phyloP scores from a whole-genome alignment of 345 rosid genomes.

The sweet orange (Citrus sinensis) region DVS_A1.0 CM039166.1:21559001-21559500 shows the following conservation, averaged over 20 bases:
- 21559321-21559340: not conserved
- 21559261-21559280: too few relatives aligned
- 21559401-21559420: not conserved
- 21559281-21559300: too few relatives aligned
- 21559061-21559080: conserved; percentile 95
- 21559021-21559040: conserved; percentile 29
- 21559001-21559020: conserved; percentile 10
- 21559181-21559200: conserved; percentile 9
- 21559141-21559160: conserved; percentile 99
- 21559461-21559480: too few relatives aligned
- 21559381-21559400: not conserved
- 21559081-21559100: conserved; percentile 98
- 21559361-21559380: not conserved
- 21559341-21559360: too few relatives aligned
- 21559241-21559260: not conserved
- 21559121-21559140: conserved; percentile 89
- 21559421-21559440: not conserved
- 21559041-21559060: conserved; percentile 97
- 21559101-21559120: conserved; percentile 89
- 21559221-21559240: not conserved
- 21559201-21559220: conserved; percentile 2
- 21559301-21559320: not conserved
- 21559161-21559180: conserved; percentile 47
- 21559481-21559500: not conserved
- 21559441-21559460: too few relatives aligned